Conservation (phyloP, 2,329 filamentous ascomycete species). For the Chaetomiaceae sp. region DNA sequence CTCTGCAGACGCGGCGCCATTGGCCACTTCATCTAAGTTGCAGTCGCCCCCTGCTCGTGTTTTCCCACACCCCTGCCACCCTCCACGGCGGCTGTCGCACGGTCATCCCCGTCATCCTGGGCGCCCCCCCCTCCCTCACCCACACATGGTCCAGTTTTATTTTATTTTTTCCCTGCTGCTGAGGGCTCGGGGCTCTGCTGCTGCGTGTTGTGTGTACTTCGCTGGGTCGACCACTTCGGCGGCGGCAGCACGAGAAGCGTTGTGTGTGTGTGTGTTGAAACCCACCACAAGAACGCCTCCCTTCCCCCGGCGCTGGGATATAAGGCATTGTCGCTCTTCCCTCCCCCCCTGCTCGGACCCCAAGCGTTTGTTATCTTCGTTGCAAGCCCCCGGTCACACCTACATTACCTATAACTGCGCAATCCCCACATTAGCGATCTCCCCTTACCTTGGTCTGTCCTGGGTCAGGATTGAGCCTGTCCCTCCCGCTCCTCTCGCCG, state of each 20-base stretch:
- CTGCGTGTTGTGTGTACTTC: constrained; percentile 6
- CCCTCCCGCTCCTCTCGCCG: constrained; percentile 16
- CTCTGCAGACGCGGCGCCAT: constrained; percentile 35
- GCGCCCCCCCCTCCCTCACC: constrained; percentile 28
- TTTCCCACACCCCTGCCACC: constrained; percentile 37
- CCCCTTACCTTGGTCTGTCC: constrained; percentile 6
- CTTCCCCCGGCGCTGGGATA: constrained; percentile 18
- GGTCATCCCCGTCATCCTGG: constrained; percentile 28
- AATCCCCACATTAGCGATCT: constrained; percentile 17
- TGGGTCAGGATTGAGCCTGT: constrained; percentile 3
- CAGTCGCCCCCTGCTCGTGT: constrained; percentile 39
- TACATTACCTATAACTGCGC: constrained; percentile 25
- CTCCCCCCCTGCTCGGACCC: constrained; percentile 20
- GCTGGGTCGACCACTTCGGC: not conserved
- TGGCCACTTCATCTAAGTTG: constrained; percentile 48
- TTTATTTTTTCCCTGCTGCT: constrained; percentile 20
- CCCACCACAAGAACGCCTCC: constrained; percentile 5
- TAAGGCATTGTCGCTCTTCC: constrained; percentile 27
- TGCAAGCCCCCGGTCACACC: constrained; percentile 28
- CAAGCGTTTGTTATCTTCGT: constrained; percentile 18
- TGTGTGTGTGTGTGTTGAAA: no score
- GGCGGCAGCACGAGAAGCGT: constrained; percentile 5
- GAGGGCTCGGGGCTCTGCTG: not conserved
- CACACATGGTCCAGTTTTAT: constrained; percentile 6
- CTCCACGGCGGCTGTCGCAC: constrained; percentile 34